These are phyloP conservation scores for Blastomyces parvus DNA, from an alignment of 2,329 filamentous ascomycete species.

Conservation along the genomic window DNA sequence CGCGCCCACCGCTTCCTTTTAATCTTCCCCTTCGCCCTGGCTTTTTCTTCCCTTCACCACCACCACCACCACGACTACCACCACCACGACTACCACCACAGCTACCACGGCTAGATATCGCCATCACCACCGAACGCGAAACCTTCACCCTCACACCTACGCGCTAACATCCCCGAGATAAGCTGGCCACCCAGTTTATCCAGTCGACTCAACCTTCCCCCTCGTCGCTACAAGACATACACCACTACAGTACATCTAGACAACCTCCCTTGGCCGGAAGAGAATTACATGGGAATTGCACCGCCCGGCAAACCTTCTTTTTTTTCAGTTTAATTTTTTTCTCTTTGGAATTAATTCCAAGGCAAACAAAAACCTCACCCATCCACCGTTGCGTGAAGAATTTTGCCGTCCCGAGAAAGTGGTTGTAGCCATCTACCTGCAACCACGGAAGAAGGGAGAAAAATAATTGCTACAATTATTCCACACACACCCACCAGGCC, in stretches of 20 bases:
- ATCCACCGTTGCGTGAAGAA: neutral
- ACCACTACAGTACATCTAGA: no score
- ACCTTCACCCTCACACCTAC: neutral
- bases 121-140: neutral
- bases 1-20: conserved; percentile 15
- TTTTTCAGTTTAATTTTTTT: neutral
- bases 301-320: neutral
- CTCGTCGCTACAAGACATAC: neutral
- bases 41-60: conserved; percentile 18
- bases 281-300: no score
- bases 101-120: neutral
- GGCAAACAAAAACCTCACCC: neutral
- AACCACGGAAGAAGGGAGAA: neutral
- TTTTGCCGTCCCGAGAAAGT: neutral
- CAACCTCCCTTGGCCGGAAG: no score
- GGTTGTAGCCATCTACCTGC: neutral
- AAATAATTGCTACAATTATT: neutral
- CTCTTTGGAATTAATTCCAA: neutral
- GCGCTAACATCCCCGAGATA: neutral
- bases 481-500: neutral
- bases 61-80: conserved; percentile 13
- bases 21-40: conserved; percentile 10
- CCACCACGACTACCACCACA: neutral
- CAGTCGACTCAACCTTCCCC: neutral
- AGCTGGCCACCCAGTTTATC: no score